Percentiles rank a stretch among this genome's conserved stretches.
phyloP scores from a whole-genome alignment of 306 rosid genomes.

The Erythrophleum fordii region DNA sequence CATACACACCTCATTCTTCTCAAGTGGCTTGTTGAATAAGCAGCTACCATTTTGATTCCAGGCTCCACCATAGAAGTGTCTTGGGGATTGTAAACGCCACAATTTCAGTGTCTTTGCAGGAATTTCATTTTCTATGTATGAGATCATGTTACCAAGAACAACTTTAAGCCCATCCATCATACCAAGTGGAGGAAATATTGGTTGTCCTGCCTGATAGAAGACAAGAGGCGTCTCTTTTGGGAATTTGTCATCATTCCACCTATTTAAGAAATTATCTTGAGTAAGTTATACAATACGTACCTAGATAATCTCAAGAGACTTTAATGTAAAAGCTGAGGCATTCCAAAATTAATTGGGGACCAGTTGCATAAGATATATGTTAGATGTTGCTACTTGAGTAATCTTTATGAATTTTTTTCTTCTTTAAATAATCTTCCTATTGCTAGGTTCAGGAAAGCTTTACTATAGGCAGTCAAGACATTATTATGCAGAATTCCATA shows the following conservation, averaged over 20 bases:
- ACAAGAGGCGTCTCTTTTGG: constrained; percentile 82
- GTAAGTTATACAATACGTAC: neutral
- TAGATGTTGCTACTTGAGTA: no score
- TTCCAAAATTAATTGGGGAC: constrained; percentile 21
- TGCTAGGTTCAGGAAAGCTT: constrained; percentile 21
- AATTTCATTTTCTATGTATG: constrained; percentile 62
- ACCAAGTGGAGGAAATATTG: constrained; percentile 67
- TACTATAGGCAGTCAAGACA: constrained; percentile 16
- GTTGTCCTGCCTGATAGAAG: constrained; percentile 66
- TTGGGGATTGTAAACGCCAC: constrained; percentile 89
- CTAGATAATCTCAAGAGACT: constrained; percentile 3
- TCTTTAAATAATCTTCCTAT: neutral
- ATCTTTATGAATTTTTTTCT: neutral
- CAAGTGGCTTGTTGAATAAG: constrained; percentile 74
- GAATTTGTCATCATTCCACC: constrained; percentile 89
- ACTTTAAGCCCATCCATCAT: constrained; percentile 76
- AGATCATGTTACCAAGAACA: constrained; percentile 65
- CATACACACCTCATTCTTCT: constrained; percentile 67
- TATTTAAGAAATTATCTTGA: constrained; percentile 41
- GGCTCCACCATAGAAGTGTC: constrained; percentile 88
- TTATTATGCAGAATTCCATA: neutral
- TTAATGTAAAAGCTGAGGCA: neutral
- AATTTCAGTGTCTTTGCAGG: constrained; percentile 67
- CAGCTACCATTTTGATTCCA: constrained; percentile 97
- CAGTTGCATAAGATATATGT: constrained; percentile 26